Base-by-base conservation (phyloP, 1,139 yeast species). In the Sugiyamaella pinicola region DNA sequence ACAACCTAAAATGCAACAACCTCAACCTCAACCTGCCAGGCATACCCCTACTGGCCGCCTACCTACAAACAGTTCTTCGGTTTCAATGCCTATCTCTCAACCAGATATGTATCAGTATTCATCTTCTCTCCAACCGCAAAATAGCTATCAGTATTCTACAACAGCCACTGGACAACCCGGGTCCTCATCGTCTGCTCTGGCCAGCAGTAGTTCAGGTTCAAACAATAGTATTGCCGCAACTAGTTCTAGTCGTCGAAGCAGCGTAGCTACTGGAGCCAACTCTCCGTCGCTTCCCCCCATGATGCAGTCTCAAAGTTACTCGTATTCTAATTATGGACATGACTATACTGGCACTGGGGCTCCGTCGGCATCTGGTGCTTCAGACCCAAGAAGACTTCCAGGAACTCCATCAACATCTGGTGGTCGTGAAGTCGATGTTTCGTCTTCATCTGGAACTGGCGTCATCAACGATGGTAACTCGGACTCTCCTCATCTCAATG, bases 341-440 rank as follows among this genome's bases (percentile, higher is more conserved):
- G 60, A 58, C n/a, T 55, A 57, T 34, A 29, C 28, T 9, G 52
- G 53, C 2, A 40, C 49, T 19, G 52, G 38, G 6, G 37, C 34
- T 18, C n/a, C 48, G 28, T 29, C 45, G 26, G 37, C 43, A 35
- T 41, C 46, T 31, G 13, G 56, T 29, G 42, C 56, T 43, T 55
- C 58, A 2, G 63, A 61, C 49, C 64, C 64, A 5, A 52, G 64
- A 44, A 54, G 55, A 47, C 51, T 61, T 12, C 64, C 64, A 1
- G 61, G 58, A 31, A 31, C 52, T 21, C 47, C 52, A 6, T 33
- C 52, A 3, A 19, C 47, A 17, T 8, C 47, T 18, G 10, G 52
- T 12, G 15, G 18, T 3, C 26, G 46, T n/a, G 51, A n/a, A 1
- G 48, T 15, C 2, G 40, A 44, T n/a, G 37, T n/a, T n/a, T 35